phyloP scores from a whole-genome alignment of 768 basidiomycete species.

The Suillus ampliporus region DNA sequence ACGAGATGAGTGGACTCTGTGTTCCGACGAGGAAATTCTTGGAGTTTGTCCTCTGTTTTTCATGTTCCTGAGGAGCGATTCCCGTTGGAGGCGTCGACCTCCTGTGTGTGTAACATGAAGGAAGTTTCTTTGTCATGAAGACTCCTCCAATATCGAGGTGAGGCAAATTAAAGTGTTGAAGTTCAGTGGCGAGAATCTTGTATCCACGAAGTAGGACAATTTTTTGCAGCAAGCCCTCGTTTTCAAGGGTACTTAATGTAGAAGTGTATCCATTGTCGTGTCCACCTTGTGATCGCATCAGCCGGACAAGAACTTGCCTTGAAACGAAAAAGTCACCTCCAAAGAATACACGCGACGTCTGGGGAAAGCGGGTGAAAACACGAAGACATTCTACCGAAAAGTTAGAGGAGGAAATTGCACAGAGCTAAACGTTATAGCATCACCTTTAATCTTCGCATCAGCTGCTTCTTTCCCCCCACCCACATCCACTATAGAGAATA shows the following conservation, averaged over 20 bases:
- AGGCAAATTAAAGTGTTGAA: slow-evolving; percentile 37
- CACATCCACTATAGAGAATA: slow-evolving; percentile 49
- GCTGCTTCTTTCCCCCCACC: slow-evolving; percentile 50
- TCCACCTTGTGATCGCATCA: slow-evolving; percentile 23
- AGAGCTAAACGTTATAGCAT: neutral
- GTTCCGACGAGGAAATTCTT: neutral
- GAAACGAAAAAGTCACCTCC: slow-evolving; percentile 30
- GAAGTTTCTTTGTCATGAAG: slow-evolving; percentile 41
- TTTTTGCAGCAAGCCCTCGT: slow-evolving; percentile 45
- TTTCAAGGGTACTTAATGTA: slow-evolving; percentile 42
- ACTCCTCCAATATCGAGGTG: slow-evolving; percentile 40
- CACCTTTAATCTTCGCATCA: slow-evolving; percentile 48
- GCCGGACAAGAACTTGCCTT: neutral
- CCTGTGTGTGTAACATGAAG: slow-evolving; percentile 9
- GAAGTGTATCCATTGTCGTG: slow-evolving; percentile 51
- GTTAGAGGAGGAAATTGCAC: slow-evolving; percentile 4
- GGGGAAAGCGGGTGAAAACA: slow-evolving; percentile 58
- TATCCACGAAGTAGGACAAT: slow-evolving; percentile 46
- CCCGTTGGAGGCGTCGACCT: slow-evolving; percentile 2
- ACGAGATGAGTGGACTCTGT: slow-evolving; percentile 6
- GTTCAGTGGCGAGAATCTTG: slow-evolving; percentile 40
- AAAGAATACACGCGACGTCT: slow-evolving; percentile 46
- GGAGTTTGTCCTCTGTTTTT: slow-evolving; percentile 22
- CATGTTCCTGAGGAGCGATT: slow-evolving; percentile 29
- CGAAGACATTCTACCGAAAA: slow-evolving; percentile 50